Conservation (phyloP, 2,329 filamentous ascomycete genomes). For the Cordyceps farinosa region DNA sequence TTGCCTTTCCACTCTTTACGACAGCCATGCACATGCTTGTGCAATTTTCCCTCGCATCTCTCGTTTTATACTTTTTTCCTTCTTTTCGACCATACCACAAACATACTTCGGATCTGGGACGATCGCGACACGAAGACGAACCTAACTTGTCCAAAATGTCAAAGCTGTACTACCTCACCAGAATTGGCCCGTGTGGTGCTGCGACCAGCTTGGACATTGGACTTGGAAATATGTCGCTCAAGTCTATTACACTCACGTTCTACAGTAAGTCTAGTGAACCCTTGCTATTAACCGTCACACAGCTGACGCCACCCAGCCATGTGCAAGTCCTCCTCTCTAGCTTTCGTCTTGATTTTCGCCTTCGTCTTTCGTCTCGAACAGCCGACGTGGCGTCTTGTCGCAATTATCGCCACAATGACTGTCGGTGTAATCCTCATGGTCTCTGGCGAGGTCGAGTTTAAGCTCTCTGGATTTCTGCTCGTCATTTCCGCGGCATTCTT, state of each 20-base stretch:
- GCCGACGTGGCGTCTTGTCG: conserved; percentile 78
- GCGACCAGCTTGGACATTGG: conserved; percentile 96
- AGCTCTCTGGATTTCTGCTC: conserved; percentile 79
- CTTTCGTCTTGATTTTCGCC: conserved; percentile 92
- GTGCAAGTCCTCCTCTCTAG: conserved; percentile 96
- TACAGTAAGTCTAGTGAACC: conserved; percentile 61
- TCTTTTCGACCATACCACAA: conserved; percentile 66
- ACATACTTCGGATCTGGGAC: conserved; percentile 46
- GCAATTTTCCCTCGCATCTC: conserved; percentile 75
- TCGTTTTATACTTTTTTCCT: conserved; percentile 79
- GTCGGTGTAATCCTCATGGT: conserved; percentile 97
- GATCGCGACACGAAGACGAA: conserved; percentile 51
- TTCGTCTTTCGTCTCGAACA: conserved; percentile 89
- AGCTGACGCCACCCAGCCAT: conserved; percentile 58
- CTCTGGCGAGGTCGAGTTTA: conserved; percentile 87
- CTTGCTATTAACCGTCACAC: conserved; percentile 6
- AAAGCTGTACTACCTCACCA: conserved; percentile 84
- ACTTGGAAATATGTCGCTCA: conserved; percentile 89
- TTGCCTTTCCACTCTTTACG: conserved; percentile 91
- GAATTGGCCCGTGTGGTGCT: conserved; percentile 85
- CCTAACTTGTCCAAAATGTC: conserved; percentile 69
- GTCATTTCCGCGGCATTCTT: conserved; percentile 94
- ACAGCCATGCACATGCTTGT: conserved; percentile 95
- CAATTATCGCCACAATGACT: conserved; percentile 90
- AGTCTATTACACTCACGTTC: conserved; percentile 95